Base-by-base conservation (phyloP, 495 filamentous ascomycete genomes). In the Xylaria acuta region DNA sequence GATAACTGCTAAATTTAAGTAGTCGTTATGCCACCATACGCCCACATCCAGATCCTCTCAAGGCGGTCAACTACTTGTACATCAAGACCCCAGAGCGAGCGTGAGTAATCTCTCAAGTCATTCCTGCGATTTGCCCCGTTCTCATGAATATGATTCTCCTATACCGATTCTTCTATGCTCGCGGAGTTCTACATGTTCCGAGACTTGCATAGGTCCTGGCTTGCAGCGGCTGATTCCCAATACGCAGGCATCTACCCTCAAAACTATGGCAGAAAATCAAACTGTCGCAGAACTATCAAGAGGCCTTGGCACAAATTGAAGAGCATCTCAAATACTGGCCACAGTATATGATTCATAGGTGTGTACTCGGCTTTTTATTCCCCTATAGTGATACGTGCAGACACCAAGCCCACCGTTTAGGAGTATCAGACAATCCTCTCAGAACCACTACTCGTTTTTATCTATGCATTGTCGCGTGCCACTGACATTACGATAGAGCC, bases 211-310 rank as follows among this genome's bases (percentile, higher is more conserved):
- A 58, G 7, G 30, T 30, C 0, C 40, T 54, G 32, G 12, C 3
- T 41, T 40, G 5, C 64, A 53, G 32, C 64, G 9, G 41, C 69
- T 71, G n/a, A 71, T 45, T 43, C 34, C 12, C n/a, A n/a, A n/a
- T 9, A 38, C 64, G 14, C 30, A 87, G 93, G 7, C 96, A 99
- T 82, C 91, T 93, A 86, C 96, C 96, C 22, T 88, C 88, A 64
- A 97, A 97, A 81, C 89, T 94, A 83, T 99, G 96, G 96, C 96
- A 99, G 80, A 92, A 93, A 70, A 93, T 98, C 71, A 93, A 93
- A 76, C 86, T 99, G 16, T 95, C 95, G 2, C 85, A 89, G 71
- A 97, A 97, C 87, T 98, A 99, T 82, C 89, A 90, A 53, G 90
- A 92, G 73, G 97, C 96, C 0, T 88, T 98, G 27, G 87, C 90